Evolutionary conservation across 2,329 filamentous ascomycete genomes (phyloP).

Genomic region (Sporothrix curviconia): DNA sequence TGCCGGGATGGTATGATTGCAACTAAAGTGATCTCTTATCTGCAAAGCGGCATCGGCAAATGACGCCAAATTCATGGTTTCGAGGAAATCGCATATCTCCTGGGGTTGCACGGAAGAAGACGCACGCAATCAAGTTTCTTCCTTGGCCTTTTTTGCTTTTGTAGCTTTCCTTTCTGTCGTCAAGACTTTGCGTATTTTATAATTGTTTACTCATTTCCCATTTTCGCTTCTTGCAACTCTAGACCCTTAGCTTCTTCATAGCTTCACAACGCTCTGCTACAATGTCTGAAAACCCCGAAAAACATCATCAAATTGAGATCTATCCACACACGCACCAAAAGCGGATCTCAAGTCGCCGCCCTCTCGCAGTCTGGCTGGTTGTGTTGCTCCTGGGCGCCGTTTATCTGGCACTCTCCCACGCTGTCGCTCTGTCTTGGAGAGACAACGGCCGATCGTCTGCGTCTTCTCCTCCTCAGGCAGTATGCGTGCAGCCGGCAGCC

Average conservation of each 20-base stretch:
- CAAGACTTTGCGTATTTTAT: too few species aligned
- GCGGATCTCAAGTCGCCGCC: not conserved
- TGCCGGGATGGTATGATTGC: too few species aligned
- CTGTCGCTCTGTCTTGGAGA: not conserved
- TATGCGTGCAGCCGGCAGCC: constrained; percentile 11
- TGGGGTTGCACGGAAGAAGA: too few species aligned
- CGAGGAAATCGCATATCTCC: too few species aligned
- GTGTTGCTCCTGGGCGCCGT: not conserved
- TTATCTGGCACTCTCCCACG: not conserved
- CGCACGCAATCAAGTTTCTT: too few species aligned
- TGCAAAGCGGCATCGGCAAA: too few species aligned
- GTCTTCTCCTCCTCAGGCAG: not conserved
- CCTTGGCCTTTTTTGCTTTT: too few species aligned
- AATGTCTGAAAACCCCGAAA: not conserved
- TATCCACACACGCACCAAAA: not conserved
- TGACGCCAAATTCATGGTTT: too few species aligned
- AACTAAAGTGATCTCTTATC: too few species aligned
- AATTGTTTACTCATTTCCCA: too few species aligned
- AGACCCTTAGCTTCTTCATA: not conserved
- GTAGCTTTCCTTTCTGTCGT: too few species aligned
- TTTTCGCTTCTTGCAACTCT: not conserved
- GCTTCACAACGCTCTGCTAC: not conserved
- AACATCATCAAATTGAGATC: not conserved
- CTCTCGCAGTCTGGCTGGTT: not conserved
- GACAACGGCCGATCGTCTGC: not conserved